These are phyloP conservation scores for Monascus ruber DNA, from an alignment of 2,329 filamentous ascomycete genomes.

Conservation along the genomic window DNA sequence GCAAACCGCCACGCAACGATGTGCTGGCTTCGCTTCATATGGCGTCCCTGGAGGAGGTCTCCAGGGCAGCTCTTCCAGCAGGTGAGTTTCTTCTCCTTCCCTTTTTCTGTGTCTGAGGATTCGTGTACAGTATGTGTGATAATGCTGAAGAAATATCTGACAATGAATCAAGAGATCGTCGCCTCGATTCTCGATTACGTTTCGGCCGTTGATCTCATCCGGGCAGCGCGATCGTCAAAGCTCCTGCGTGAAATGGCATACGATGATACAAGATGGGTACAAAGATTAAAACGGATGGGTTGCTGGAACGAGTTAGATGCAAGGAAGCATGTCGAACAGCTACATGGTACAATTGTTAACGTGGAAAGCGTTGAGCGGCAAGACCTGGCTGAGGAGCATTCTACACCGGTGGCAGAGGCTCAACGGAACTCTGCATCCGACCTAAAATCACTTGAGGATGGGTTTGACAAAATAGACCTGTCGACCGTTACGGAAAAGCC, in stretches of 20 bases:
- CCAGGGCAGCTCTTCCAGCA: slow-evolving; percentile 69
- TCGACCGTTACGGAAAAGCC: slow-evolving; percentile 18
- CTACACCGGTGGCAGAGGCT: slow-evolving; percentile 7
- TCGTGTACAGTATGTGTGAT: not conserved
- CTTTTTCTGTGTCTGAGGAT: not conserved
- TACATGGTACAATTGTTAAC: slow-evolving; percentile 27
- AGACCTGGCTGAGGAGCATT: slow-evolving; percentile 10
- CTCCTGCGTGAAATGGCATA: slow-evolving; percentile 97
- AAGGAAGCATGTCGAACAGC: slow-evolving; percentile 65
- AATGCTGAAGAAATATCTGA: slow-evolving; percentile 10
- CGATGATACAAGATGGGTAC: slow-evolving; percentile 91
- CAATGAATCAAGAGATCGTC: slow-evolving; percentile 58
- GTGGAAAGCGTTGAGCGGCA: slow-evolving; percentile 16
- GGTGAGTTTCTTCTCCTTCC: slow-evolving; percentile 41
- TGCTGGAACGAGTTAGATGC: slow-evolving; percentile 89
- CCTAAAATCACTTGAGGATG: slow-evolving; percentile 44
- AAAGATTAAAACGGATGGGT: slow-evolving; percentile 72
- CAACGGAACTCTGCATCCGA: slow-evolving; percentile 9
- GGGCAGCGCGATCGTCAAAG: slow-evolving; percentile 71
- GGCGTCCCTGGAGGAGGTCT: slow-evolving; percentile 62
- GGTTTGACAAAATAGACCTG: slow-evolving; percentile 68
- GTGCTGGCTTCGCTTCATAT: slow-evolving; percentile 68
- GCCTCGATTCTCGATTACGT: slow-evolving; percentile 82
- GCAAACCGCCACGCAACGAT: slow-evolving; percentile 32
- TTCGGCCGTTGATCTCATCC: slow-evolving; percentile 70